These are phyloP conservation scores for Epipyxis sp. DNA, from an alignment of 108 stramenopile genomes.

Conservation along the genomic window DNA sequence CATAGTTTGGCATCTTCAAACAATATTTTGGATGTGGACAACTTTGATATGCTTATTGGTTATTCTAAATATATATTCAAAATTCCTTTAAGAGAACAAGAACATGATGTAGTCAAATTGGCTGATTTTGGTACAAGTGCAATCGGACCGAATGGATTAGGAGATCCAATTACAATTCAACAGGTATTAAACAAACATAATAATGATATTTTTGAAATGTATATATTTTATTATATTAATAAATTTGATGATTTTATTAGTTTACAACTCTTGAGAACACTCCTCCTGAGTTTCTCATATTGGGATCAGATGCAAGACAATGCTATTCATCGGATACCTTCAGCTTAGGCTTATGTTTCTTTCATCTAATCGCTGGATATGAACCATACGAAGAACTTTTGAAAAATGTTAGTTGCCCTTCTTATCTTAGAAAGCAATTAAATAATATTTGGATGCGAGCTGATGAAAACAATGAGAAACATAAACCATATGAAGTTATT, in stretches of 20 bases:
- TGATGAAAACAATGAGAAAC: slow-evolving; percentile 12
- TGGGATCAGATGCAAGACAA: slow-evolving; percentile 66
- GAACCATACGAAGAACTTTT: slow-evolving; percentile 95
- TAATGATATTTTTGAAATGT: no score
- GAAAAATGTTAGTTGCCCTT: slow-evolving; percentile 75
- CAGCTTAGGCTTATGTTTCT: slow-evolving; percentile 83
- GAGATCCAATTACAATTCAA: slow-evolving; percentile 72
- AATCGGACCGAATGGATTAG: slow-evolving; percentile 67
- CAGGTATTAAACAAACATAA: no score
- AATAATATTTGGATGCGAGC: slow-evolving; percentile 78
- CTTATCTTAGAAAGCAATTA: slow-evolving; percentile 57
- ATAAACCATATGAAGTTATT: slow-evolving; percentile 58
- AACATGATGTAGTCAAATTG: slow-evolving; percentile 72
- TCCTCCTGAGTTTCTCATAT: slow-evolving; percentile 82
- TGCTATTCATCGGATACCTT: slow-evolving; percentile 85
- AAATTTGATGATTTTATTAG: no score
- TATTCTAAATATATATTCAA: slow-evolving; percentile 69
- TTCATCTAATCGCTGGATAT: slow-evolving; percentile 89
- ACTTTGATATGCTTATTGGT: slow-evolving; percentile 65
- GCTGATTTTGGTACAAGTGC: slow-evolving; percentile 96
- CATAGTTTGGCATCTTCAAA: not conserved
- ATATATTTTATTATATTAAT: no score
- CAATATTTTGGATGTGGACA: not conserved
- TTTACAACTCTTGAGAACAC: slow-evolving; percentile 97
- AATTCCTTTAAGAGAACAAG: slow-evolving; percentile 37